phyloP scores from a whole-genome alignment of 768 basidiomycete species.

The Cyathus striatus region DNA sequence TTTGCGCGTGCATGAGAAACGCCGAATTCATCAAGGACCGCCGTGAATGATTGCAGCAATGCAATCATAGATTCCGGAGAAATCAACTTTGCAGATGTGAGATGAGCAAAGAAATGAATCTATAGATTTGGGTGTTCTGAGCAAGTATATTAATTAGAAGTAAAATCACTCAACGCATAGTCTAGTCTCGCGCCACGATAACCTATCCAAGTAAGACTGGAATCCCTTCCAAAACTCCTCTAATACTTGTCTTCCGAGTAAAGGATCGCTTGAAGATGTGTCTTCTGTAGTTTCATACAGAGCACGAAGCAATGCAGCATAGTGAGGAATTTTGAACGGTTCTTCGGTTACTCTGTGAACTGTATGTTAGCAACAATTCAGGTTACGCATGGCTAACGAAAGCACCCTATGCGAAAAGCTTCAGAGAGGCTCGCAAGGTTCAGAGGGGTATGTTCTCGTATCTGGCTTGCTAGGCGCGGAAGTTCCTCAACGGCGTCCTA shows the following conservation, averaged over 20 bases:
- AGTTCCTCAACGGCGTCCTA: constrained; percentile 73
- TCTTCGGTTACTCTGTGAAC: constrained; percentile 77
- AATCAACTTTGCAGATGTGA: constrained; percentile 72
- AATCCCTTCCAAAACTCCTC: constrained; percentile 93
- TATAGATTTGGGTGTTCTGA: constrained; percentile 24
- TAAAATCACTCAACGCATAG: constrained; percentile 60
- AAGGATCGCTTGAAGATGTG: constrained; percentile 31
- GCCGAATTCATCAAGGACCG: constrained; percentile 86
- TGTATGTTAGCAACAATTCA: constrained; percentile 10
- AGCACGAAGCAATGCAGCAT: constrained; percentile 73
- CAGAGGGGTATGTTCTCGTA: constrained; percentile 54
- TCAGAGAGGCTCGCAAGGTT: constrained; percentile 65
- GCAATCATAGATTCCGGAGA: constrained; percentile 74
- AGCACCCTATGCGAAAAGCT: constrained; percentile 67
- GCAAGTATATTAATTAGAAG: too few relatives aligned
- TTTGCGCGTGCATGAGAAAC: constrained; percentile 83
- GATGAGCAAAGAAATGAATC: constrained; percentile 92
- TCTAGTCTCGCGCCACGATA: constrained; percentile 88
- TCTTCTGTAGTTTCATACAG: constrained; percentile 48
- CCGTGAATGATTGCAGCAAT: constrained; percentile 77
- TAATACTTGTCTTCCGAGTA: constrained; percentile 66
- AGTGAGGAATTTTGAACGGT: constrained; percentile 90
- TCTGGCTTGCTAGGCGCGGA: constrained; percentile 57
- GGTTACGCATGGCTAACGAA: too few relatives aligned
- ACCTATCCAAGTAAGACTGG: constrained; percentile 80